These are phyloP conservation scores for Boletus fagicola DNA, from an alignment of 768 basidiomycete genomes.

Conservation along the genomic window DNA sequence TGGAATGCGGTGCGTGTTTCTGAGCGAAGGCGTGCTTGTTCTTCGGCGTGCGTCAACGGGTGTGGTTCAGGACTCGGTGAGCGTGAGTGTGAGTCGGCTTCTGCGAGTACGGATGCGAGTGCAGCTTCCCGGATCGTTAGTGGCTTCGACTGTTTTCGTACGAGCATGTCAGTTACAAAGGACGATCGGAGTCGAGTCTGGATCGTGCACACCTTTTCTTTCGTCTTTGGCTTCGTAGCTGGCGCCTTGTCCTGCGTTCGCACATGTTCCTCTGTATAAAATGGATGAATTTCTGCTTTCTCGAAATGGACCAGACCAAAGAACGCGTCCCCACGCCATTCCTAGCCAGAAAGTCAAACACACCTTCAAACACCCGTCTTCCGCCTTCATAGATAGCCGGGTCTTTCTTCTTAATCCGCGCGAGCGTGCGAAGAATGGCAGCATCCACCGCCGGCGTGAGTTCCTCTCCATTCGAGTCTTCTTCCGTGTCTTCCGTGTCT, in stretches of 20 bases:
- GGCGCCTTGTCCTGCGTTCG: slow-evolving; percentile 34
- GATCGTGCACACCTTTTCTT: slow-evolving; percentile 49
- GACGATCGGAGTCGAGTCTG: neutral
- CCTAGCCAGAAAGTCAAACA: neutral
- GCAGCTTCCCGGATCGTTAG: slow-evolving; percentile 73
- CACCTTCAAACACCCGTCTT: slow-evolving; percentile 79
- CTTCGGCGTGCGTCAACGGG: slow-evolving; percentile 69
- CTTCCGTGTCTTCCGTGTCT: slow-evolving; percentile 74
- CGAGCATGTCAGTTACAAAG: neutral
- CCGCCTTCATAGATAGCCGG: slow-evolving; percentile 77
- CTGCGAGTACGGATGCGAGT: slow-evolving; percentile 58
- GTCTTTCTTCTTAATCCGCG: slow-evolving; percentile 77
- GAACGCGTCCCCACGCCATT: neutral
- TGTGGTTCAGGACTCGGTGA: slow-evolving; percentile 56
- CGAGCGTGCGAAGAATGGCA: slow-evolving; percentile 89
- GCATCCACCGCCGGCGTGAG: slow-evolving; percentile 91
- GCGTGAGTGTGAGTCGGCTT: slow-evolving; percentile 45
- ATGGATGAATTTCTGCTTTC: neutral
- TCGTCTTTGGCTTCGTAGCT: slow-evolving; percentile 27
- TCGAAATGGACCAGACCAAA: neutral
- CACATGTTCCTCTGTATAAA: slow-evolving; percentile 63
- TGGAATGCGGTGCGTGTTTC: slow-evolving; percentile 90
- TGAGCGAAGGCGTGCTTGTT: slow-evolving; percentile 68
- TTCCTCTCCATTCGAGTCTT: slow-evolving; percentile 94
- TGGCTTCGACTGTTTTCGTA: slow-evolving; percentile 54